phyloP scores from a whole-genome alignment of 2,329 filamentous ascomycete species.

The Gnomoniopsis smithogilvyi region DNA sequence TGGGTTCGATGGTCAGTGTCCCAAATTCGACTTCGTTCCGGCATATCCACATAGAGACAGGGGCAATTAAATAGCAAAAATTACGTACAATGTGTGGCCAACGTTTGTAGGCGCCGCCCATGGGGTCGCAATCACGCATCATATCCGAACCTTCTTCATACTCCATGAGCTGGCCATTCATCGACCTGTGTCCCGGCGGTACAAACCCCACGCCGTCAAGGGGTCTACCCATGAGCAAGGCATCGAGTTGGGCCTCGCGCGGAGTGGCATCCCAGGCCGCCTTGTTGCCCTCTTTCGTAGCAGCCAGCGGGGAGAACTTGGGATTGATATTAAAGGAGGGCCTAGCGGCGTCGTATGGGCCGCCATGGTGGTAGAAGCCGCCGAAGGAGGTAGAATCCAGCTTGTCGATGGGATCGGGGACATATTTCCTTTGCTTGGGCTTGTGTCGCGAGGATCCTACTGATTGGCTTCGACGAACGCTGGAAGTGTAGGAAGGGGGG shows the following conservation, averaged over 20 bases:
- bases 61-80: too few relatives aligned
- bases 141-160: conserved; percentile 87
- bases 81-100: conserved; percentile 63
- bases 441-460: conserved; percentile 60
- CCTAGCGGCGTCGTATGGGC: conserved; percentile 83
- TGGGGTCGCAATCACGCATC: conserved; percentile 67
- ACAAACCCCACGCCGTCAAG: conserved; percentile 75
- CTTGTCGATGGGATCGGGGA: conserved; percentile 73
- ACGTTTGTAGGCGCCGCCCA: conserved; percentile 73
- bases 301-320: conserved; percentile 68
- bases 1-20: background rate
- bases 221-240: conserved; percentile 69
- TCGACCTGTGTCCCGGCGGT: conserved; percentile 69
- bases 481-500: conserved; percentile 8
- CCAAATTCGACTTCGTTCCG: too few relatives aligned
- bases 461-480: conserved; percentile 28
- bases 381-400: conserved; percentile 65
- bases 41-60: too few relatives aligned
- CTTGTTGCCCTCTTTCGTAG: conserved; percentile 67
- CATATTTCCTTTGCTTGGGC: conserved; percentile 15
- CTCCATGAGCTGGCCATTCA: conserved; percentile 65
- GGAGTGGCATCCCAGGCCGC: conserved; percentile 82
- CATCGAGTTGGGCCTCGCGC: conserved; percentile 70
- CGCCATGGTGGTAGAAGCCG: conserved; percentile 79
- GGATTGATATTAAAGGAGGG: conserved; percentile 67